A percentile compares a stretch with the other conserved stretches of the same genome.
Conservation (phyloP, 148 eudicot species). For the Persicaria maculosa region DNA sequence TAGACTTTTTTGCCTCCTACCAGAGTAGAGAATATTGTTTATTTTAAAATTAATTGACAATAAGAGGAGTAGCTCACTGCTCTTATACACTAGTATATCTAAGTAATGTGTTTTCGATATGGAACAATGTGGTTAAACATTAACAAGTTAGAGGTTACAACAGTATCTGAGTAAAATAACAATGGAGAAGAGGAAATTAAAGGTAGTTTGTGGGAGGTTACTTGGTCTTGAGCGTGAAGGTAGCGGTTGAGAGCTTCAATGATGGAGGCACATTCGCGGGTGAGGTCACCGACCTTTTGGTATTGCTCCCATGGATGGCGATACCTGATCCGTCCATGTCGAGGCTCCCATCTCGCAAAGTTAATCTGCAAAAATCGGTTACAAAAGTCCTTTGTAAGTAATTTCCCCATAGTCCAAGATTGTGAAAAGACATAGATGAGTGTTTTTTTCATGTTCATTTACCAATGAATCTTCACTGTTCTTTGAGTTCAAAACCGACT, state of each 20-base stretch:
- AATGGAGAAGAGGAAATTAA: neutral
- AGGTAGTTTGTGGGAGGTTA: constrained; percentile 1
- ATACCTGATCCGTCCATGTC: constrained; percentile 44
- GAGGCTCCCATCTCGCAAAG: constrained; percentile 64
- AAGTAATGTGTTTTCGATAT: too few species aligned
- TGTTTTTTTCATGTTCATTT: constrained; percentile 3
- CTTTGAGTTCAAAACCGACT: constrained; percentile 46
- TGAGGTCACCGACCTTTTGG: constrained; percentile 30
- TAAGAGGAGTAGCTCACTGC: too few species aligned
- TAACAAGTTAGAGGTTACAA: neutral
- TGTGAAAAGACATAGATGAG: too few species aligned
- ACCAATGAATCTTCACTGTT: constrained; percentile 54
- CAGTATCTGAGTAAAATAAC: neutral
- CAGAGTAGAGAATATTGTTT: too few species aligned
- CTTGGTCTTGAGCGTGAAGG: constrained; percentile 31
- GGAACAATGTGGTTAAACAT: neutral
- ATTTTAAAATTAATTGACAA: too few species aligned
- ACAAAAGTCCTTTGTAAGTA: neutral
- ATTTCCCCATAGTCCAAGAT: too few species aligned
- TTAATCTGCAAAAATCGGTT: constrained; percentile 23
- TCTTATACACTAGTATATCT: too few species aligned
- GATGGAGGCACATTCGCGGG: constrained; percentile 43
- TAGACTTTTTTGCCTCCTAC: too few species aligned
- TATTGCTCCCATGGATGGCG: constrained; percentile 84
- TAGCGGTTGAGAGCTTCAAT: constrained; percentile 42